Conservation (phyloP, 768 basidiomycete species). For the Tricholoma bakamatsutake region DNA sequence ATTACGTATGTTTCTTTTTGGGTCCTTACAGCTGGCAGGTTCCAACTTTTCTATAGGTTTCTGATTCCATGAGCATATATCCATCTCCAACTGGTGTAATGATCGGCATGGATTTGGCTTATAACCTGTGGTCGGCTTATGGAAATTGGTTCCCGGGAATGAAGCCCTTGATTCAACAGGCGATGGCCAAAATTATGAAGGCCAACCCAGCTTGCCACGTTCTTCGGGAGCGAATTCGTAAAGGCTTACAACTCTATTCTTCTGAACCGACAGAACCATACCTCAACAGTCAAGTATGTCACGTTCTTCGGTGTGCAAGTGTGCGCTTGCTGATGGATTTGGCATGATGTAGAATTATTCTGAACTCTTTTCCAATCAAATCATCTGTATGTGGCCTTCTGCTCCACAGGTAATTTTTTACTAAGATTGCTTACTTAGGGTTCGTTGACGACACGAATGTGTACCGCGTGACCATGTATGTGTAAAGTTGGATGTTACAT, state of each 20-base stretch:
- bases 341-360: slow-evolving; percentile 68
- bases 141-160: slow-evolving; percentile 99
- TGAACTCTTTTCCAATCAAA: slow-evolving; percentile 96
- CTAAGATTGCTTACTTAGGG: slow-evolving; percentile 38
- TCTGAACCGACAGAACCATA: slow-evolving; percentile 99
- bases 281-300: slow-evolving; percentile 81
- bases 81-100: slow-evolving; percentile 98
- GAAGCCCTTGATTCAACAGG: slow-evolving; percentile 96
- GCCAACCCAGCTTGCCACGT: slow-evolving; percentile 98
- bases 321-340: slow-evolving; percentile 1
- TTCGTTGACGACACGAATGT: slow-evolving; percentile 99
- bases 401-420: background rate
- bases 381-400: slow-evolving; percentile 60
- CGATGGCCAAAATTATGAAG: slow-evolving; percentile 99
- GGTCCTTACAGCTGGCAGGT: background rate
- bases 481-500: background rate
- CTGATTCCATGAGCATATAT: slow-evolving; percentile 98
- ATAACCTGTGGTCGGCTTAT: slow-evolving; percentile 97
- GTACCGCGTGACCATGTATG: slow-evolving; percentile 93
- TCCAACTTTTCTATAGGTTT: slow-evolving; percentile 49
- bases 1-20: slow-evolving; percentile 59
- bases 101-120: slow-evolving; percentile 98
- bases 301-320: background rate
- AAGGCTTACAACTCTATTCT: slow-evolving; percentile 96
- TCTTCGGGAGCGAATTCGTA: slow-evolving; percentile 95